Evolutionary conservation across 768 basidiomycete species (phyloP).

Genomic region (Tubosaeta sp.): DNA sequence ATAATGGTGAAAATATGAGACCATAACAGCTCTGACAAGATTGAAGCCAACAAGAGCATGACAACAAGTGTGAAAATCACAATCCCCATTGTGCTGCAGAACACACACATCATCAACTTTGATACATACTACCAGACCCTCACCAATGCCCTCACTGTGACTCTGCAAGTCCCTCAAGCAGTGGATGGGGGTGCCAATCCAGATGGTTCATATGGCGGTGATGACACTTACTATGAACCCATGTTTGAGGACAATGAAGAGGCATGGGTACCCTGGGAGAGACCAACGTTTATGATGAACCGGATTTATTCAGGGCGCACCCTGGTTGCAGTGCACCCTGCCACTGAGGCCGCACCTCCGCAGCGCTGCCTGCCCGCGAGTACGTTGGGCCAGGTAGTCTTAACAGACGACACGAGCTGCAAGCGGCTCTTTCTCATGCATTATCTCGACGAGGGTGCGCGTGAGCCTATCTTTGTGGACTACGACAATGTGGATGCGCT

Average conservation of each 20-base stretch:
- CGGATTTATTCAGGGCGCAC: not conserved
- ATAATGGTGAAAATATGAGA: too few species aligned
- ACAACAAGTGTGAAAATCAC: conserved; percentile 5
- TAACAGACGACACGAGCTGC: not conserved
- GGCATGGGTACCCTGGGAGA: conserved; percentile 20
- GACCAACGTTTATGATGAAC: not conserved
- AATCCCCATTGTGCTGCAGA: conserved; percentile 5
- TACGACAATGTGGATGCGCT: not conserved
- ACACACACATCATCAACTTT: conserved; percentile 3
- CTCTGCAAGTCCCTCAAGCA: not conserved
- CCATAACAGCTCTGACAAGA: conserved; percentile 6
- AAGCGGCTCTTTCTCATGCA: conserved; percentile 3
- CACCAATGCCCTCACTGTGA: conserved; percentile 3
- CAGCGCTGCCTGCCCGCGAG: not conserved
- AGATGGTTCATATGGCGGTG: conserved; percentile 1
- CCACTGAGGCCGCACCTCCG: not conserved
- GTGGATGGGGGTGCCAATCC: not conserved
- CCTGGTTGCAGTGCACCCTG: conserved; percentile 3
- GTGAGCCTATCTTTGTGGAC: conserved; percentile 18
- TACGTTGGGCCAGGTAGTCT: conserved; percentile 2
- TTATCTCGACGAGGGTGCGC: conserved; percentile 18
- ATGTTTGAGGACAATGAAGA: conserved; percentile 15
- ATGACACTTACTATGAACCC: not conserved
- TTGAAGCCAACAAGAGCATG: not conserved
- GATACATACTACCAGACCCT: conserved; percentile 13